Evolutionary conservation across 805 yeast species (phyloP).

Genomic region (Nakazawaea holstii): DNA sequence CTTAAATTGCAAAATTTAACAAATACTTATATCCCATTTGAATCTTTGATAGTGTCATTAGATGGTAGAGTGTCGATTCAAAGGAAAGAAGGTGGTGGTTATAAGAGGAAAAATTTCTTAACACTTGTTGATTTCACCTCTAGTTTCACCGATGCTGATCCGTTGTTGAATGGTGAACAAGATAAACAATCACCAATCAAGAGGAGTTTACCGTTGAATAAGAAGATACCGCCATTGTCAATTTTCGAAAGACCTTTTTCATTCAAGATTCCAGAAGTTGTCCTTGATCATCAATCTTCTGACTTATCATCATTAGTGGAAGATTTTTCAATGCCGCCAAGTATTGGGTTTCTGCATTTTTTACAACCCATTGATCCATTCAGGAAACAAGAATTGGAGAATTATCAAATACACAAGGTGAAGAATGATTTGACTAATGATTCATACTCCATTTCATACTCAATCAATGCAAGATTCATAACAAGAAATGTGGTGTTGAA

Average conservation of each 20-base stretch:
- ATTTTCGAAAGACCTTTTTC: background rate
- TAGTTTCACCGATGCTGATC: background rate
- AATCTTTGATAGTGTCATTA: background rate
- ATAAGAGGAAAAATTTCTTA: background rate
- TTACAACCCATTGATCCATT: background rate
- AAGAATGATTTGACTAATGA: background rate
- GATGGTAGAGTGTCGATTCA: background rate
- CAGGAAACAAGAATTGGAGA: background rate
- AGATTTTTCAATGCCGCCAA: background rate
- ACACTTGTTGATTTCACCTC: background rate
- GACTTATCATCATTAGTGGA: background rate
- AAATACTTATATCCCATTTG: background rate
- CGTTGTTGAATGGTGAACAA: background rate
- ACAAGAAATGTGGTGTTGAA: background rate
- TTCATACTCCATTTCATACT: background rate
- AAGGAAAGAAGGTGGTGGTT: background rate
- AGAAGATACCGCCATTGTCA: background rate
- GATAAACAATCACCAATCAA: background rate
- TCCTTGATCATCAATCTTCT: background rate
- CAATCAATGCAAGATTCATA: background rate
- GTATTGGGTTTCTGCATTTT: background rate
- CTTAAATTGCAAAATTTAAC: background rate
- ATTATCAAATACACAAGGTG: background rate
- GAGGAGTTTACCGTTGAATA: background rate
- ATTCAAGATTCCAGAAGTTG: background rate